Base-by-base conservation (phyloP, 2,329 filamentous ascomycete species). In the Sporothrix brunneoviolacea region DNA sequence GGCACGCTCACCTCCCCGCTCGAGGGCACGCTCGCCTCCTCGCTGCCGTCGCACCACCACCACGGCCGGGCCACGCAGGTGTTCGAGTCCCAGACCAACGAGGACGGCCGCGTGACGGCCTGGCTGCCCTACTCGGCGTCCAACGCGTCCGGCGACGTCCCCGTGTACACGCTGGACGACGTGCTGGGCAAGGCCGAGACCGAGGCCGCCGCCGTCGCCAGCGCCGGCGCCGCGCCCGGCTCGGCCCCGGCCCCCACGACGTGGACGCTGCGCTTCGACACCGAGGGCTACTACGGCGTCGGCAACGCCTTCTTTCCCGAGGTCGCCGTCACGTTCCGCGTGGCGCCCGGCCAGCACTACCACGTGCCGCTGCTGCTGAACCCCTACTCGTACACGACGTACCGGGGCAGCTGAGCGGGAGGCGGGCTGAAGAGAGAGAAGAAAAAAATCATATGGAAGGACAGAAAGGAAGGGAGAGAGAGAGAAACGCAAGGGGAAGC, bases 311-410 rank as follows among this genome's bases (percentile, higher is more conserved):
- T 83, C 61, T 82, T 82, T 62, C 80, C 80, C 36, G 76, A 80
- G 68, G 78, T 77, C 16, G 67, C 68, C 15, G 72, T 83, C 35
- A 70, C 72, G 1, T 80, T 80, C 52, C 56, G 57, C 43, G 75
- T 82, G 19, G 62, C 68, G 10, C 67, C 70, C 61, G 75, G 73
- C 19, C 81, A 87, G 73, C 81, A 85, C 62, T 91, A 87, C 62
- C 88, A 93, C 70, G 86, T 93, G 3, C 88, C 88, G 39, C 67
- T 93, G 62, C 63, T 93, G 65, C 65, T 91, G 68, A 82, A 84
- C 56, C 87, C 87, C 27, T 91, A 83, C 69, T 86, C 84, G 64
- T 93, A 89, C 69, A 86, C 84, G 36, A 91, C 87, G 9, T 93
- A 93, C 68, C 73, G 88, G 42, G 88, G 88, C 15, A 88, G 83